Percentiles rank a stretch among this genome's conserved stretches.
These are phyloP conservation scores for Kodamaea leandrae DNA, from an alignment of 805 yeast genomes.

Conservation along the genomic window DNA sequence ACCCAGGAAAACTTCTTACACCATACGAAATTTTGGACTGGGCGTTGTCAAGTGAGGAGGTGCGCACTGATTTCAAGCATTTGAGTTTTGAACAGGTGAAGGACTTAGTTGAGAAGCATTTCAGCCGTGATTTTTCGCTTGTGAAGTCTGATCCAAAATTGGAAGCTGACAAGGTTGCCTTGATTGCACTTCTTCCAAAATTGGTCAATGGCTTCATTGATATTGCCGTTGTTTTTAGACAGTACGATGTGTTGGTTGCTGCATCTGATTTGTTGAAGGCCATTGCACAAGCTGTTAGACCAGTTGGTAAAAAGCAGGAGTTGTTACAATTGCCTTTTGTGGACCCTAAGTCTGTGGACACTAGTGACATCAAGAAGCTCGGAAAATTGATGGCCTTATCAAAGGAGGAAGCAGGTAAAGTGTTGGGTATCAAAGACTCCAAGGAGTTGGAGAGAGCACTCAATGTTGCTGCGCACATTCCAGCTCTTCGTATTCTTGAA, in stretches of 20 bases:
- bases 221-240: constrained; percentile 77
- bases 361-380: constrained; percentile 52
- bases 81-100: constrained; percentile 48
- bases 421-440: constrained; percentile 52
- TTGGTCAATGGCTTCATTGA: constrained; percentile 73
- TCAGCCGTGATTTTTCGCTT: constrained; percentile 47
- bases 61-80: constrained; percentile 40
- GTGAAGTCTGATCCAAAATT: constrained; percentile 19
- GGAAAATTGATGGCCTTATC: constrained; percentile 66
- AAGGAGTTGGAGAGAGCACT: constrained; percentile 47
- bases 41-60: constrained; percentile 68
- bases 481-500: constrained; percentile 62
- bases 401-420: constrained; percentile 53
- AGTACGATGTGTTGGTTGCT: constrained; percentile 57
- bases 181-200: constrained; percentile 62
- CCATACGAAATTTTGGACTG: constrained; percentile 56
- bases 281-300: constrained; percentile 71
- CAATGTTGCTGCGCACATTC: constrained; percentile 61
- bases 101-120: constrained; percentile 52
- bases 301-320: constrained; percentile 54
- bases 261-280: constrained; percentile 68
- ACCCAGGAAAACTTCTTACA: constrained; percentile 65
- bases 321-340: constrained; percentile 81
- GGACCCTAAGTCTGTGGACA: constrained; percentile 42
- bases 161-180: constrained; percentile 45